Conservation (phyloP, 345 rosid species). For the Dimocarpus longan region DNA sequence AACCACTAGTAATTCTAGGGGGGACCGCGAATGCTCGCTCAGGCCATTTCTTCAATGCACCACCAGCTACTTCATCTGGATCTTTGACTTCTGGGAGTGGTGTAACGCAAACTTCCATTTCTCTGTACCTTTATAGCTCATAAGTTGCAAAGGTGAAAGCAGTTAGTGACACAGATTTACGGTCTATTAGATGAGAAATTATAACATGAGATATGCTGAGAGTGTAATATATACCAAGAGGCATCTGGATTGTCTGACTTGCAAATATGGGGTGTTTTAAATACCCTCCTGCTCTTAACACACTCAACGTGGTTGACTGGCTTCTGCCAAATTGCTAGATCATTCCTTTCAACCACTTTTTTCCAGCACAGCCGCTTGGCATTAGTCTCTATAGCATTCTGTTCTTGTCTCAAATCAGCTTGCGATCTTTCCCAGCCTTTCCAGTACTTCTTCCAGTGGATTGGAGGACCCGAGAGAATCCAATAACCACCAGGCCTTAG, state of each 20-base stretch:
- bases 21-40: conserved; percentile 76
- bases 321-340: conserved; percentile 81
- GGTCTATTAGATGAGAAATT: neutral
- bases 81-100: conserved; percentile 74
- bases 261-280: conserved; percentile 69
- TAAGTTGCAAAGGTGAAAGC: conserved; percentile 7
- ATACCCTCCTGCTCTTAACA: conserved; percentile 42
- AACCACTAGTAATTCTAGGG: conserved; percentile 75
- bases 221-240: conserved; percentile 59
- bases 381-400: conserved; percentile 78
- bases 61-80: conserved; percentile 80
- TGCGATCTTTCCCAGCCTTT: conserved; percentile 91
- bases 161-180: conserved; percentile 10
- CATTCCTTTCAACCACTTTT: conserved; percentile 73
- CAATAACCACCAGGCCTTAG: conserved; percentile 98
- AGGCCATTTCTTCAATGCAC: conserved; percentile 87
- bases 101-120: conserved; percentile 79
- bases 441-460: conserved; percentile 89
- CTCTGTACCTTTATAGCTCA: conserved; percentile 56
- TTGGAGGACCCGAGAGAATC: conserved; percentile 96
- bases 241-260: conserved; percentile 63
- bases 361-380: conserved; percentile 92
- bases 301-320: conserved; percentile 88
- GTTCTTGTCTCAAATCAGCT: conserved; percentile 81
- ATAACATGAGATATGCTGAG: conserved; percentile 4